Evolutionary conservation across 1,284 basidiomycete species (phyloP).

Genomic region (Cryptococcus sp.): DNA sequence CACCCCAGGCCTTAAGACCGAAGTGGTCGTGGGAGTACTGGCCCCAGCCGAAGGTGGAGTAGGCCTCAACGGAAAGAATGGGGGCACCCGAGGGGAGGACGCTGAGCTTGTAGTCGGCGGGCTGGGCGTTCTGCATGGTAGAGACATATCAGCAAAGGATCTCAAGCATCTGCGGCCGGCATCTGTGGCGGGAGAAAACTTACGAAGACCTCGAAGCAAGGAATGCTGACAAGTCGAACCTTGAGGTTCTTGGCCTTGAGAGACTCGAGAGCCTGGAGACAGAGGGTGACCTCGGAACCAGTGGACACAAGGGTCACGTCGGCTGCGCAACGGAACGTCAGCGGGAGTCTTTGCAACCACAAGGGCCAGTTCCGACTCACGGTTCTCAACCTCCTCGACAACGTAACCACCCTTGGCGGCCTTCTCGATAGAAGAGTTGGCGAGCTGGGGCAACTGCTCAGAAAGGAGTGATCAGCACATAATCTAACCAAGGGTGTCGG

Average conservation of each 20-base stretch:
- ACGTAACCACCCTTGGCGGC: slow-evolving; percentile 86
- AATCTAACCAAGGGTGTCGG: not conserved
- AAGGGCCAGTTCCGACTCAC: slow-evolving; percentile 46
- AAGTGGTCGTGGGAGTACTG: slow-evolving; percentile 86
- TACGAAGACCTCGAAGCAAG: slow-evolving; percentile 80
- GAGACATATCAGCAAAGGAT: not conserved
- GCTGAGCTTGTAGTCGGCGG: slow-evolving; percentile 71
- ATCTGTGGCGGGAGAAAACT: slow-evolving; percentile 8
- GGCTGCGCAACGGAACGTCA: slow-evolving; percentile 27
- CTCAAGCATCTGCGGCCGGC: not conserved
- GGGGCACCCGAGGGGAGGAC: slow-evolving; percentile 86
- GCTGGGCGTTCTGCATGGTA: slow-evolving; percentile 62
- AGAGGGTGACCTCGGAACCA: slow-evolving; percentile 84
- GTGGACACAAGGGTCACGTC: slow-evolving; percentile 84
- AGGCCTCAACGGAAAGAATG: slow-evolving; percentile 84
- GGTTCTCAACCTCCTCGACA: slow-evolving; percentile 66
- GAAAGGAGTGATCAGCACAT: not conserved
- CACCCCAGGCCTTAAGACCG: slow-evolving; percentile 76
- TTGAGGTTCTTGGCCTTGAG: slow-evolving; percentile 73
- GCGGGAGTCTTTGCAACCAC: not conserved
- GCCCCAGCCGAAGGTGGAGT: slow-evolving; percentile 71
- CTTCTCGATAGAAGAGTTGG: slow-evolving; percentile 78
- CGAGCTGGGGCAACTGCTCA: slow-evolving; percentile 77
- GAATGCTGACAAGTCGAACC: slow-evolving; percentile 79
- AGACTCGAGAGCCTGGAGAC: slow-evolving; percentile 74